These are phyloP conservation scores for Trichoderma gamsii DNA, from an alignment of 495 filamentous ascomycete genomes.

Conservation along the genomic window DNA sequence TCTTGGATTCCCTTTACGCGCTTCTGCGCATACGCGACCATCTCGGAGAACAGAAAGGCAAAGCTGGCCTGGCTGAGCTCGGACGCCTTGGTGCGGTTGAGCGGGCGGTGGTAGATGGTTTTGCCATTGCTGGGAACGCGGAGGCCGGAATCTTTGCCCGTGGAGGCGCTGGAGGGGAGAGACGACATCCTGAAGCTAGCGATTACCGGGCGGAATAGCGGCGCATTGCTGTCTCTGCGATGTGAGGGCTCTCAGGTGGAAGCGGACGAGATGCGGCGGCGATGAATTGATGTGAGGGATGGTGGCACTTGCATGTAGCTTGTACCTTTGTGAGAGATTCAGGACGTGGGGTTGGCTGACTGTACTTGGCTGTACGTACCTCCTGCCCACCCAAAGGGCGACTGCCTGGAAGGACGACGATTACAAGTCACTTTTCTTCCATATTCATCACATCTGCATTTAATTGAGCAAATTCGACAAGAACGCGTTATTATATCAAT, in stretches of 20 bases:
- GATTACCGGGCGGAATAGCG: not conserved
- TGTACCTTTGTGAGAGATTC: not conserved
- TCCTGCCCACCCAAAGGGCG: not conserved
- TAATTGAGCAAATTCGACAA: not conserved
- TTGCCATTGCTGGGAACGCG: constrained; percentile 92
- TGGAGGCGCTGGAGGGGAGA: constrained; percentile 19
- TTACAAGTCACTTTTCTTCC: not conserved
- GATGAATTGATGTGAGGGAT: not conserved
- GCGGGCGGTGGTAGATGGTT: constrained; percentile 93
- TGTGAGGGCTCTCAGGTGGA: not conserved
- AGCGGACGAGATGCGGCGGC: constrained; percentile 1
- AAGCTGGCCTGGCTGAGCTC: constrained; percentile 90
- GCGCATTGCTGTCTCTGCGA: constrained; percentile 4
- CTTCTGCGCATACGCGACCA: constrained; percentile 92
- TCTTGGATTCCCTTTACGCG: constrained; percentile 88
- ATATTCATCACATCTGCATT: not conserved
- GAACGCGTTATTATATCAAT: too few species aligned
- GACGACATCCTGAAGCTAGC: constrained; percentile 16
- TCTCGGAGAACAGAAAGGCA: constrained; percentile 92
- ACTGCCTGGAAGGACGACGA: not conserved
- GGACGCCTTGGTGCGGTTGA: constrained; percentile 78
- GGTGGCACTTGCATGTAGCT: not conserved
- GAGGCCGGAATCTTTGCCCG: constrained; percentile 47
- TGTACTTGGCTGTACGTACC: not conserved
- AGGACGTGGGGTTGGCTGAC: constrained; percentile 5